phyloP scores from a whole-genome alignment of 495 filamentous ascomycete genomes.

The Letharia columbiana region DNA sequence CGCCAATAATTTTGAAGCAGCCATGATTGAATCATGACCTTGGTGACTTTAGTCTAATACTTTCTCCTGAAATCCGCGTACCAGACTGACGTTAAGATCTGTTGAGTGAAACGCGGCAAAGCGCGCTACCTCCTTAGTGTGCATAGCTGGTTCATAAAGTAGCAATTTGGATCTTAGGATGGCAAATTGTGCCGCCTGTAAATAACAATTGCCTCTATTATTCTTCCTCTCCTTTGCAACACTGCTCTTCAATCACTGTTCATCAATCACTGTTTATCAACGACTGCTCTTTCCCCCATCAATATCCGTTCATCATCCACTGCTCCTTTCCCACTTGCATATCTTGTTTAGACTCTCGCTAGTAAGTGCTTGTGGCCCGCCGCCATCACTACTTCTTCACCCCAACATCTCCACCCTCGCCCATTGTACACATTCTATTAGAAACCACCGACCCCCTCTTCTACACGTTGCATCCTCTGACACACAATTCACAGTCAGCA shows the following conservation, averaged over 20 bases:
- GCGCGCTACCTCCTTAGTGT: neutral
- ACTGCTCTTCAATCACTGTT: neutral
- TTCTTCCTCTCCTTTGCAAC: neutral
- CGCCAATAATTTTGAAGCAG: too few relatives aligned
- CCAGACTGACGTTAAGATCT: conserved; percentile 5
- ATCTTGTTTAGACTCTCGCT: neutral
- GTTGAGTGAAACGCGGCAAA: conserved; percentile 9
- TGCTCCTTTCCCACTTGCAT: neutral
- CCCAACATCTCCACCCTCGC: neutral
- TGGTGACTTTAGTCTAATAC: too few relatives aligned
- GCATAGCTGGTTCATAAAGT: neutral
- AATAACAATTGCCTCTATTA: neutral
- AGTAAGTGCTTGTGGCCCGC: neutral
- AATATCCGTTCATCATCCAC: too few relatives aligned
- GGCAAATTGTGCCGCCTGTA: neutral
- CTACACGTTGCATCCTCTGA: neutral
- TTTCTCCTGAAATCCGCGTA: too few relatives aligned
- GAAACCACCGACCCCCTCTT: neutral
- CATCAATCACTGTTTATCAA: neutral
- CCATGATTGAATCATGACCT: too few relatives aligned
- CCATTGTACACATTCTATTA: neutral
- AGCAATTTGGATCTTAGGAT: neutral
- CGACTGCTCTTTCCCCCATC: neutral
- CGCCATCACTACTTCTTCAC: neutral
- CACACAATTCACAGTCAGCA: conserved; percentile 3